phyloP scores from a whole-genome alignment of 2,329 filamentous ascomycete genomes.

The Talaromyces piceae region DNA sequence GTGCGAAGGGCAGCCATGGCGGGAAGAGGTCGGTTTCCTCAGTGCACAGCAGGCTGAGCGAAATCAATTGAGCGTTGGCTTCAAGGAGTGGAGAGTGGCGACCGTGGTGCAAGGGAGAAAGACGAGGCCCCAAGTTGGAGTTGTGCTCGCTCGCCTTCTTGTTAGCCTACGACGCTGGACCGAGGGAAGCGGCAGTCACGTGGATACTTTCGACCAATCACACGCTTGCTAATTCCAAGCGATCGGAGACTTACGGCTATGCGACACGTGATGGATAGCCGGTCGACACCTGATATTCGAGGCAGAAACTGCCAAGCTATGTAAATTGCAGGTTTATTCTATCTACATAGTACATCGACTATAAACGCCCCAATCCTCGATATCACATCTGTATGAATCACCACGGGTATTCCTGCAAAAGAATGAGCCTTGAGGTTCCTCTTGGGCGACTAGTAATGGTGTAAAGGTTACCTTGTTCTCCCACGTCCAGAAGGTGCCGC shows the following conservation, averaged over 20 bases:
- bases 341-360: too few relatives aligned
- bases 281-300: background rate
- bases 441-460: background rate
- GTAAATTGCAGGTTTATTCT: background rate
- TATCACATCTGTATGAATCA: background rate
- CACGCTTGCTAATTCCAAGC: slow-evolving; percentile 2
- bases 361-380: too few relatives aligned
- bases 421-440: background rate
- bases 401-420: slow-evolving; percentile 5
- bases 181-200: slow-evolving; percentile 10
- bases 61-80: slow-evolving; percentile 8
- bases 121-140: slow-evolving; percentile 7
- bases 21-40: slow-evolving; percentile 6
- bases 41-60: background rate
- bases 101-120: slow-evolving; percentile 1
- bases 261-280: slow-evolving; percentile 8
- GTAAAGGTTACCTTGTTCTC: slow-evolving; percentile 39
- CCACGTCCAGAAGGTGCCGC: slow-evolving; percentile 52
- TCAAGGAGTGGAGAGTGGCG: slow-evolving; percentile 5
- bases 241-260: slow-evolving; percentile 12
- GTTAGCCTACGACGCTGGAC: slow-evolving; percentile 9
- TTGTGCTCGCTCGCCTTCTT: slow-evolving; percentile 8
- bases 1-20: slow-evolving; percentile 44
- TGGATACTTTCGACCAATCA: slow-evolving; percentile 1
- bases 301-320: background rate